phyloP scores from a whole-genome alignment of 495 filamentous ascomycete genomes.

The Penicillium mononematosum region DNA sequence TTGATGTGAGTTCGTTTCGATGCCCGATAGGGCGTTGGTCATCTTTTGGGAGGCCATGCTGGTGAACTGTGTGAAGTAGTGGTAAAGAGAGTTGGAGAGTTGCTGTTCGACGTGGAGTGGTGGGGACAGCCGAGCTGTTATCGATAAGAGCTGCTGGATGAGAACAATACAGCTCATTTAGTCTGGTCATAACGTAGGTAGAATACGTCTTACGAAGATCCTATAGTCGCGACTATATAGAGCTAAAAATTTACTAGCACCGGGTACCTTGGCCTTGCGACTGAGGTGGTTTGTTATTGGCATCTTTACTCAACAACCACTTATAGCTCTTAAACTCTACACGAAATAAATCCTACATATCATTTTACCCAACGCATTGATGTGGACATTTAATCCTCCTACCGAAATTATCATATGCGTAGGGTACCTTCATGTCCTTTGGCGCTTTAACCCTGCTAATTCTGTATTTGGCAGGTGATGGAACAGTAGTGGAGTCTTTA shows the following conservation, averaged over 20 bases:
- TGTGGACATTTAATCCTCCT: no score
- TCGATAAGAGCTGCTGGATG: conserved; percentile 8
- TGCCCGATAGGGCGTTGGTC: conserved; percentile 51
- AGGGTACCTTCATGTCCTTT: no score
- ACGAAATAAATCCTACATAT: neutral
- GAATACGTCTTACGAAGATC: neutral
- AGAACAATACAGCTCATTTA: neutral
- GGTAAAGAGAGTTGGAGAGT: neutral
- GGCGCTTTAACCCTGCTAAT: no score
- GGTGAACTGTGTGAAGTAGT: neutral
- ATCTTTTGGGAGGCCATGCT: conserved; percentile 61
- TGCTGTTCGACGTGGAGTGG: neutral
- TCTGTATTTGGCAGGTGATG: no score
- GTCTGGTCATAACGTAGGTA: neutral
- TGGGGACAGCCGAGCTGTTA: conserved; percentile 8
- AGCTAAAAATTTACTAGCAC: neutral
- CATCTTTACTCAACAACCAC: neutral
- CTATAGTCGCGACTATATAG: neutral
- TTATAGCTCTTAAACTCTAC: neutral
- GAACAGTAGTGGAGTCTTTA: no score
- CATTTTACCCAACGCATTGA: neutral
- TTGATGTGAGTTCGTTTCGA: conserved; percentile 52
- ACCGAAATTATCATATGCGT: neutral
- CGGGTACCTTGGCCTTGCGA: neutral
- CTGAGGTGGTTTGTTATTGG: neutral